Evolutionary conservation across 2,329 filamentous ascomycete genomes (phyloP).

Genomic region (Pseudogymnoascus sp.): DNA sequence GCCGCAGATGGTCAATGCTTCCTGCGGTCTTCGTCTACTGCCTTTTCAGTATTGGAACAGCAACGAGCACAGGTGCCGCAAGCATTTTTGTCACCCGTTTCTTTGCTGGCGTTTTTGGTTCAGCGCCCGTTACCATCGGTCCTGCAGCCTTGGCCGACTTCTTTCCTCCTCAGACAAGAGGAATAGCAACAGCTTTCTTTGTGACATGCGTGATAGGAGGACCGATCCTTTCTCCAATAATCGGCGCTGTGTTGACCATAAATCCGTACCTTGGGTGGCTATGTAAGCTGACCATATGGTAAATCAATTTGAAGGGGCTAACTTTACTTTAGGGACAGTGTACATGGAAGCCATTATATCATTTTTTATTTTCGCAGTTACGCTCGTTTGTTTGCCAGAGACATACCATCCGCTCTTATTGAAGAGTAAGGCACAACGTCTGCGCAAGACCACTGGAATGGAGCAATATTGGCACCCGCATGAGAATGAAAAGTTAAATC

Average conservation of each 20-base stretch:
- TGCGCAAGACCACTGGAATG: constrained; percentile 30
- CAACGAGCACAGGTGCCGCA: constrained; percentile 49
- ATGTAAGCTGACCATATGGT: constrained; percentile 31
- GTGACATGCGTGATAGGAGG: constrained; percentile 61
- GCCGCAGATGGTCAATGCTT: constrained; percentile 52
- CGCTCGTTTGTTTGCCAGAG: no score
- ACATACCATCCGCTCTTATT: no score
- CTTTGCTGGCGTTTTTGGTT: constrained; percentile 56
- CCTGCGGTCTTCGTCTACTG: constrained; percentile 50
- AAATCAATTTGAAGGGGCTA: constrained; percentile 35
- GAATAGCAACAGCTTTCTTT: constrained; percentile 56
- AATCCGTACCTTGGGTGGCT: constrained; percentile 33
- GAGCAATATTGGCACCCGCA: constrained; percentile 21
- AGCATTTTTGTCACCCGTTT: constrained; percentile 60
- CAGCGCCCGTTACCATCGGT: constrained; percentile 49
- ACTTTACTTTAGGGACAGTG: constrained; percentile 12
- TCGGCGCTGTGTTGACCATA: constrained; percentile 26
- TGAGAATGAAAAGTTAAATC: constrained; percentile 22
- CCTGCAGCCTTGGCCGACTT: constrained; percentile 57
- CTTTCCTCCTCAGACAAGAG: constrained; percentile 45
- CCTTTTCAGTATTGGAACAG: constrained; percentile 54
- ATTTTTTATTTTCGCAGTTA: no score
- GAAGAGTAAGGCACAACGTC: constrained; percentile 12
- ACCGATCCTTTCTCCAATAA: constrained; percentile 35
- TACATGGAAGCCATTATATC: no score